These are phyloP conservation scores for Fraxinus velutina DNA, from an alignment of 305 asterid genomes.

Conservation along the genomic window DNA sequence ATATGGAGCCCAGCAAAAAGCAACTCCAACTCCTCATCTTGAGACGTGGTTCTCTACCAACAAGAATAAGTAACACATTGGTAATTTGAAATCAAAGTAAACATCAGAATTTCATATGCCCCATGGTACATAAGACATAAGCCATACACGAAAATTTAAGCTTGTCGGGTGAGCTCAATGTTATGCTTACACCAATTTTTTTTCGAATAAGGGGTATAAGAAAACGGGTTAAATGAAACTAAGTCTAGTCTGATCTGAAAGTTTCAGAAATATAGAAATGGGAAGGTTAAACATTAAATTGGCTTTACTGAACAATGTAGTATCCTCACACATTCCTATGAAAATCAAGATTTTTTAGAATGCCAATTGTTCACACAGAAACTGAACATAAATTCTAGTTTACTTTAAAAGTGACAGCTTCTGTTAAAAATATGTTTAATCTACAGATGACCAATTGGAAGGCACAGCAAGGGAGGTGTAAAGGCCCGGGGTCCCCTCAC, in stretches of 20 bases:
- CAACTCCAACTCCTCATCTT: slow-evolving; percentile 43
- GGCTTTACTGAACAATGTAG: not conserved
- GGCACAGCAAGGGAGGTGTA: not conserved
- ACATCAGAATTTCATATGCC: not conserved
- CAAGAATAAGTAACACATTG: slow-evolving; percentile 7
- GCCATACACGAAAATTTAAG: not conserved
- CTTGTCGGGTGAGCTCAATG: not conserved
- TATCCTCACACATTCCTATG: not conserved
- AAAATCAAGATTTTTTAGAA: not conserved
- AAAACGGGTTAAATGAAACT: not conserved
- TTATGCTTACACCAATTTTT: not conserved
- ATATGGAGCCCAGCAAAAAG: slow-evolving; percentile 44
- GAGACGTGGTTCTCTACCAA: slow-evolving; percentile 45
- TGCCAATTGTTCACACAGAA: not conserved
- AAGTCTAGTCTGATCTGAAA: not conserved
- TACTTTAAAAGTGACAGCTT: not conserved
- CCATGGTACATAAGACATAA: not conserved
- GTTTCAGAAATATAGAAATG: not conserved
- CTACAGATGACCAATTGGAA: not conserved
- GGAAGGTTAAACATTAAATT: not conserved
- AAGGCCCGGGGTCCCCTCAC: not conserved
- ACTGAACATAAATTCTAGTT: not conserved
- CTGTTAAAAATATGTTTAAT: not conserved
- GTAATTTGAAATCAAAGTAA: not conserved
- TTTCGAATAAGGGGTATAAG: not conserved